phyloP scores from a whole-genome alignment of 2,329 filamentous ascomycete species.

The Nannizziopsis barbatae region DNA sequence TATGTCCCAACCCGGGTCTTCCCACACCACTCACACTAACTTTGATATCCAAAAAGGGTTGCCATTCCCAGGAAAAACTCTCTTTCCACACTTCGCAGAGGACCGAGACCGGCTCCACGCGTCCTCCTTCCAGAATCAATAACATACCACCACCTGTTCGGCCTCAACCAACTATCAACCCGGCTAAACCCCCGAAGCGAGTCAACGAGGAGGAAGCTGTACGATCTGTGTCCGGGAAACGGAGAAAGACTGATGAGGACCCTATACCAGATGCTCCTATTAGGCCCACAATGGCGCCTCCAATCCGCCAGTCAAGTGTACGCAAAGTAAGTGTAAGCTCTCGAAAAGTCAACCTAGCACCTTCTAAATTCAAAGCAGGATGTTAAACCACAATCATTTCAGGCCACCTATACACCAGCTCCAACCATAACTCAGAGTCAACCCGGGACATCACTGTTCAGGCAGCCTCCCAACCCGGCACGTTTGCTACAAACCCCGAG shows the following conservation, averaged over 20 bases:
- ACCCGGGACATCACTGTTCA: slow-evolving; percentile 26
- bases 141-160: slow-evolving; percentile 47
- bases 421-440: slow-evolving; percentile 20
- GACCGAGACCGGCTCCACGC: slow-evolving; percentile 40
- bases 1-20: slow-evolving; percentile 18
- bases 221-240: slow-evolving; percentile 62
- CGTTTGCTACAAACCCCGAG: slow-evolving; percentile 44
- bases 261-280: slow-evolving; percentile 52
- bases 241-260: slow-evolving; percentile 65
- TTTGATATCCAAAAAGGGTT: slow-evolving; percentile 16
- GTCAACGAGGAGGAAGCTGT: slow-evolving; percentile 51
- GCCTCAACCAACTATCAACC: slow-evolving; percentile 50
- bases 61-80: slow-evolving; percentile 23
- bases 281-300: slow-evolving; percentile 64
- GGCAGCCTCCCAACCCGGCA: slow-evolving; percentile 18
- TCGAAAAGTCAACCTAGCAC: slow-evolving; percentile 28
- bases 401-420: slow-evolving; percentile 27
- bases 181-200: slow-evolving; percentile 65
- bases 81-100: slow-evolving; percentile 26
- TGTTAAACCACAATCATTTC: slow-evolving; percentile 33
- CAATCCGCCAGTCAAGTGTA: slow-evolving; percentile 67
- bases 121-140: slow-evolving; percentile 41
- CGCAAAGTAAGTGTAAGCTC: slow-evolving; percentile 49
- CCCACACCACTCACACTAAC: slow-evolving; percentile 7
- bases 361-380: slow-evolving; percentile 17